phyloP scores from a whole-genome alignment of 192 early-diverging fungal genomes.

The Thamnidium elegans region DNA sequence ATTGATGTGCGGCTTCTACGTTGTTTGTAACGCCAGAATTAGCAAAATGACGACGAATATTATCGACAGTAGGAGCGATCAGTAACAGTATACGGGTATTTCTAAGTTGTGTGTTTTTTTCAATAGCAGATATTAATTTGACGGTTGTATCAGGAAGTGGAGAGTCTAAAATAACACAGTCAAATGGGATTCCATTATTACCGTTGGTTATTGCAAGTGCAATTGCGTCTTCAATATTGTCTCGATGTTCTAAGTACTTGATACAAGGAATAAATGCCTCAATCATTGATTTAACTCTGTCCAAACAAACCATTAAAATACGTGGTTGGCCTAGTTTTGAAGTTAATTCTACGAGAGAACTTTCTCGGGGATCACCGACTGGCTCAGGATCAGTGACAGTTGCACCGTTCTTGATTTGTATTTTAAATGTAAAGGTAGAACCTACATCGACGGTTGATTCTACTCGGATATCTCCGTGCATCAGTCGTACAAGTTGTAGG shows the following conservation, averaged over 20 bases:
- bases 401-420: conserved; percentile 8
- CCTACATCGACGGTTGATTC: conserved; percentile 42
- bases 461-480: conserved; percentile 42
- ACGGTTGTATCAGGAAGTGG: conserved; percentile 1
- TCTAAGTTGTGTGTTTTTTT: conserved; percentile 3
- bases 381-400: conserved; percentile 5
- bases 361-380: conserved; percentile 7
- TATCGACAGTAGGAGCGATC: conserved; percentile 21
- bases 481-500: conserved; percentile 40
- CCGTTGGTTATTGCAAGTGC: background rate
- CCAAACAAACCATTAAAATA: conserved; percentile 13
- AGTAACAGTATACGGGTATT: conserved; percentile 1
- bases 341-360: conserved; percentile 1
- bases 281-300: background rate
- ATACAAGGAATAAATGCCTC: background rate
- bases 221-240: conserved; percentile 5
- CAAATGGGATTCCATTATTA: background rate
- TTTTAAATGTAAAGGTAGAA: conserved; percentile 37
- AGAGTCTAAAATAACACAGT: conserved; percentile 21
- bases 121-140: conserved; percentile 4
- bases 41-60: conserved; percentile 17
- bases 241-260: background rate
- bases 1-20: background rate
- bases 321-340: conserved; percentile 24
- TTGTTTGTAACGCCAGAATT: no score